A percentile compares a stretch with the other conserved stretches of the same genome.
Evolutionary conservation across 2,329 filamentous ascomycete species (phyloP).

Genomic region (Plectosphaerella cucumerina): DNA sequence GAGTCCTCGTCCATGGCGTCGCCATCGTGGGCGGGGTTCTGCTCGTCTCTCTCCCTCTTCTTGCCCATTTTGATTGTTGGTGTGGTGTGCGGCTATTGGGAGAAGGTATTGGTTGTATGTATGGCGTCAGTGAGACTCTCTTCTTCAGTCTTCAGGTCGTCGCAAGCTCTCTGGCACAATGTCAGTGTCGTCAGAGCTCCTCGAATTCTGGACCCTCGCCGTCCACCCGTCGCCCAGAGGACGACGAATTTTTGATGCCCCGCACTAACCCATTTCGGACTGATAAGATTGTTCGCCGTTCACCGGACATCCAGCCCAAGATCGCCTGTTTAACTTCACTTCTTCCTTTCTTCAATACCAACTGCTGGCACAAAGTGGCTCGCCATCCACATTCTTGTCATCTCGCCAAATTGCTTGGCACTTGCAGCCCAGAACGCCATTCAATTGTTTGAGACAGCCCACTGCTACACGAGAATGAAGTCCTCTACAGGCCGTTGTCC

Average conservation of each 20-base stretch:
- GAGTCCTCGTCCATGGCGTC: slow-evolving; percentile 50
- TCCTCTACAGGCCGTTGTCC: not conserved
- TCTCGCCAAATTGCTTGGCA: no score
- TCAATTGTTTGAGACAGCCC: no score
- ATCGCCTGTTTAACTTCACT: no score
- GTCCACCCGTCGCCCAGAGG: no score
- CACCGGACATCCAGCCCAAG: no score
- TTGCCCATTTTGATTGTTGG: slow-evolving; percentile 40
- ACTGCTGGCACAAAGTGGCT: no score
- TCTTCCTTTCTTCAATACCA: no score
- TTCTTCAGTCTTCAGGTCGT: not conserved
- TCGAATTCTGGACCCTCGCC: not conserved
- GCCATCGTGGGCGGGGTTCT: slow-evolving; percentile 37
- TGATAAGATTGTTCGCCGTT: slow-evolving; percentile 19
- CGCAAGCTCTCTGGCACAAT: not conserved
- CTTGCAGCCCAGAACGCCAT: no score
- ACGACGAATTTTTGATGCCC: slow-evolving; percentile 22
- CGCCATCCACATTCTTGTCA: no score
- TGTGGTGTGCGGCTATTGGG: not conserved
- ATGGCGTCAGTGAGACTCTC: not conserved
- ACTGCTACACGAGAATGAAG: not conserved
- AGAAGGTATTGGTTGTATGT: not conserved
- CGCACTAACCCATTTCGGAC: slow-evolving; percentile 32
- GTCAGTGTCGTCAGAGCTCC: not conserved
- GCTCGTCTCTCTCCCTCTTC: slow-evolving; percentile 45